Evolutionary conservation across 805 yeast genomes (phyloP).

Genomic region (Henningerozyma blattae): DNA sequence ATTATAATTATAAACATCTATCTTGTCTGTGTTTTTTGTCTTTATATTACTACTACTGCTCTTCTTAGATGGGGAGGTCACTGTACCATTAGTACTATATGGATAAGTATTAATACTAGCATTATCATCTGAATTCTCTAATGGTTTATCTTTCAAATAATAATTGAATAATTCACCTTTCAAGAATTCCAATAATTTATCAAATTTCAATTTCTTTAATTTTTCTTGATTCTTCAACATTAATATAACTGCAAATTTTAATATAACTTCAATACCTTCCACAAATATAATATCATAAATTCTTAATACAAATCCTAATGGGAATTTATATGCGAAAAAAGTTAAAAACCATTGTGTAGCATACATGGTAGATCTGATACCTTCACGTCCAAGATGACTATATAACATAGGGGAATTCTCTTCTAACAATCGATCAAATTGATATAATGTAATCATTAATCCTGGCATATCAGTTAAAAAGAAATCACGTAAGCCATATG

Average conservation of each 20-base stretch:
- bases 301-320: constrained; percentile 74
- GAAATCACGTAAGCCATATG: constrained; percentile 65
- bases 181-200: constrained; percentile 60
- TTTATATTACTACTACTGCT: neutral
- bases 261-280: constrained; percentile 80
- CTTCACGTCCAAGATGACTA: constrained; percentile 72
- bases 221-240: constrained; percentile 55
- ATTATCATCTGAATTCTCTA: constrained; percentile 11
- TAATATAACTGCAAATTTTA: constrained; percentile 74
- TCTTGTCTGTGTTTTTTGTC: constrained; percentile 2
- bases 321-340: constrained; percentile 88
- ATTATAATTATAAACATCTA: constrained; percentile 32
- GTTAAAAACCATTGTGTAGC: constrained; percentile 98
- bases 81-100: constrained; percentile 7
- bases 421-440: constrained; percentile 80
- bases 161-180: constrained; percentile 69
- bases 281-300: constrained; percentile 81
- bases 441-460: constrained; percentile 69
- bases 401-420: constrained; percentile 59
- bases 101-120: constrained; percentile 3
- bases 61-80: constrained; percentile 6
- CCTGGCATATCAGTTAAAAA: constrained; percentile 92
- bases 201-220: constrained; percentile 56
- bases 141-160: constrained; percentile 33
- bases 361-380: constrained; percentile 86